These are phyloP conservation scores for Aspergillus sojae DNA, from an alignment of 2,329 filamentous ascomycete genomes.

Conservation along the genomic window DNA sequence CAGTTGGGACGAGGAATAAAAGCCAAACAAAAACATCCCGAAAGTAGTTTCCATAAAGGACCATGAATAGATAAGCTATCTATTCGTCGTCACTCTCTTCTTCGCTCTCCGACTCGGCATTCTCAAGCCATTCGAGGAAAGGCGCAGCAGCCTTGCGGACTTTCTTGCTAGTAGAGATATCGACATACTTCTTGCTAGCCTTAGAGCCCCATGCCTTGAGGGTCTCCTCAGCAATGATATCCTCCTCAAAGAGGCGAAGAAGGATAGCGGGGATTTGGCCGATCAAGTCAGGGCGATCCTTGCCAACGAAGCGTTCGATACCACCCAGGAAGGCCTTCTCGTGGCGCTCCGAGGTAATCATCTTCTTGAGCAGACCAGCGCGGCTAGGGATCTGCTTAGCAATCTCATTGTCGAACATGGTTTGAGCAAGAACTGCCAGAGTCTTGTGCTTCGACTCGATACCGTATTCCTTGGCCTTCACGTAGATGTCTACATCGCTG, in stretches of 20 bases:
- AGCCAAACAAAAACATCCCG: constrained; percentile 7
- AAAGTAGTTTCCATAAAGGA: constrained; percentile 9
- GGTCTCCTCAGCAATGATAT: constrained; percentile 84
- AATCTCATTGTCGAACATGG: constrained; percentile 89
- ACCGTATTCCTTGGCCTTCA: constrained; percentile 95
- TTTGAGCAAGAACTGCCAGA: constrained; percentile 86
- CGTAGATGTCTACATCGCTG: constrained; percentile 86
- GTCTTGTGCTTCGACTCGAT: constrained; percentile 95
- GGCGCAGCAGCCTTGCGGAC: constrained; percentile 92
- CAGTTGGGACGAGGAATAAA: constrained; percentile 11
- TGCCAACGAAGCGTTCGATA: constrained; percentile 86
- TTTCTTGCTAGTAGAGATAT: constrained; percentile 85
- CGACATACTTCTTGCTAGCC: constrained; percentile 98
- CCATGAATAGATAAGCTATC: constrained; percentile 10
- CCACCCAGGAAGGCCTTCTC: constrained; percentile 95
- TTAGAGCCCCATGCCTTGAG: constrained; percentile 90
- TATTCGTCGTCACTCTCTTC: constrained; percentile 57
- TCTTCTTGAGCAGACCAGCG: constrained; percentile 85
- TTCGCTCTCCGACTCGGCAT: constrained; percentile 72
- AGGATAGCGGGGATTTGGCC: constrained; percentile 81
- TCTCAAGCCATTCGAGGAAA: constrained; percentile 92
- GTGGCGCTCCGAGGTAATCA: constrained; percentile 88
- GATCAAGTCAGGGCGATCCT: constrained; percentile 78
- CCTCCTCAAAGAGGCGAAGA: constrained; percentile 85
- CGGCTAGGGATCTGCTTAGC: constrained; percentile 83